Conservation (phyloP, 208 protist species). For the Leishmania braziliensis region DNA sequence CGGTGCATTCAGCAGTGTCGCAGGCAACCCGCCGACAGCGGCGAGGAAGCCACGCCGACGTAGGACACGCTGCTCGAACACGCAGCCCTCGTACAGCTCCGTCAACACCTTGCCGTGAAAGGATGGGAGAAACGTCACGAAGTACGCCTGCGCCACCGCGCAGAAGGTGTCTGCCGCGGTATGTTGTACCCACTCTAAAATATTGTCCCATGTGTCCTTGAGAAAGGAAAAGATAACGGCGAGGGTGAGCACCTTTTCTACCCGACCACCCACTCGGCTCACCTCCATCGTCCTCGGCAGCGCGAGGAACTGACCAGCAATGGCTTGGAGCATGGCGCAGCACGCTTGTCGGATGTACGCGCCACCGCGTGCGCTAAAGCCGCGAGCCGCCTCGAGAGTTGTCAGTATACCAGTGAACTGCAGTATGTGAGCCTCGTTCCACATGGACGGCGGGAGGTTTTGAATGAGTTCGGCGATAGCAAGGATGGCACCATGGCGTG, state of each 20-base stretch:
- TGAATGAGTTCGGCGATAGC: slow-evolving; percentile 88
- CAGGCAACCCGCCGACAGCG: slow-evolving; percentile 79
- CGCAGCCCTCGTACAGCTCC: slow-evolving; percentile 55
- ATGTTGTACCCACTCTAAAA: slow-evolving; percentile 83
- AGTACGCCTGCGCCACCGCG: slow-evolving; percentile 69
- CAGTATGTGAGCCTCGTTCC: slow-evolving; percentile 33
- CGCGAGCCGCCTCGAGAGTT: slow-evolving; percentile 83
- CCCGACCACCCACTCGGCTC: slow-evolving; percentile 50
- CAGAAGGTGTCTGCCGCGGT: slow-evolving; percentile 67
- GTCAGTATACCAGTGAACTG: slow-evolving; percentile 18
- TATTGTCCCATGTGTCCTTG: slow-evolving; percentile 89
- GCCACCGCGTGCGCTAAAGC: slow-evolving; percentile 95
- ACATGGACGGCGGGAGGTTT: slow-evolving; percentile 45
- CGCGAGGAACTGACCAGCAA: slow-evolving; percentile 56
- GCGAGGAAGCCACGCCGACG: slow-evolving; percentile 86
- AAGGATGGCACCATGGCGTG: slow-evolving; percentile 93
- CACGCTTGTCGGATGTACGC: slow-evolving; percentile 91
- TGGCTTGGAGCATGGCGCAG: slow-evolving; percentile 85
- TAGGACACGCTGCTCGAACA: slow-evolving; percentile 42
- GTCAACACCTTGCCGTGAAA: slow-evolving; percentile 81
- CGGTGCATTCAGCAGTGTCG: slow-evolving; percentile 42
- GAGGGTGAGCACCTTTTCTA: slow-evolving; percentile 58
- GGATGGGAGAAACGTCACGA: slow-evolving; percentile 47
- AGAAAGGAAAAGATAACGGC: slow-evolving; percentile 82
- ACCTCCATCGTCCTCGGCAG: slow-evolving; percentile 72